phyloP scores from a whole-genome alignment of 441 rosid genomes.

The Adansonia gregorii region DNA sequence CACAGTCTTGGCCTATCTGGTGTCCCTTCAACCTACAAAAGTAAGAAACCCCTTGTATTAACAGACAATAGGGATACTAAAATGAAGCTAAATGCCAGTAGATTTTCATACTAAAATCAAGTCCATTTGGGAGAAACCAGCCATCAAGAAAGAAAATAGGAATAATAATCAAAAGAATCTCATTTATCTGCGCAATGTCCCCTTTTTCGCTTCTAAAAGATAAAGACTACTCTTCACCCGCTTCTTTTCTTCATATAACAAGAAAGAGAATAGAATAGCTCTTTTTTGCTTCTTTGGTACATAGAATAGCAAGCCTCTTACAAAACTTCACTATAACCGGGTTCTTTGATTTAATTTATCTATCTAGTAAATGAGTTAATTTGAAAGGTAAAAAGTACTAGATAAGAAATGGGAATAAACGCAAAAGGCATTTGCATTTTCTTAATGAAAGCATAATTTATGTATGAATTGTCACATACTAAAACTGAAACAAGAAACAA shows the following conservation, averaged over 20 bases:
- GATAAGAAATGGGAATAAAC: conserved; percentile 4
- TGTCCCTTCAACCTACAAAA: conserved; percentile 69
- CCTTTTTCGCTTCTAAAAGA: background rate
- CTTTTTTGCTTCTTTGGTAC: background rate
- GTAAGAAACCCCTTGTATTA: background rate
- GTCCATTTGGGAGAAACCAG: background rate
- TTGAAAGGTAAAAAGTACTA: background rate
- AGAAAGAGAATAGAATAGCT: background rate
- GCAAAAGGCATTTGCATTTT: background rate
- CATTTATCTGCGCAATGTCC: background rate
- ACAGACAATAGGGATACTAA: background rate
- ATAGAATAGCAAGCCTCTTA: background rate
- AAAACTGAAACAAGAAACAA: too few relatives aligned
- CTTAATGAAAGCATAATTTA: background rate
- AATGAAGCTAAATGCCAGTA: background rate
- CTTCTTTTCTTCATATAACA: background rate
- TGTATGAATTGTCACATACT: background rate
- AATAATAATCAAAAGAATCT: background rate
- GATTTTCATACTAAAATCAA: background rate
- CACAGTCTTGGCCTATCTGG: conserved; percentile 82
- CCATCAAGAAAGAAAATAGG: background rate
- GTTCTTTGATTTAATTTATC: background rate
- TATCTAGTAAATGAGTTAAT: background rate
- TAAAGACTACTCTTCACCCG: background rate
- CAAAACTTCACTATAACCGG: background rate